Conservation (phyloP, 176 grass and related monocot genomes). For the Oryza meridionalis region DNA sequence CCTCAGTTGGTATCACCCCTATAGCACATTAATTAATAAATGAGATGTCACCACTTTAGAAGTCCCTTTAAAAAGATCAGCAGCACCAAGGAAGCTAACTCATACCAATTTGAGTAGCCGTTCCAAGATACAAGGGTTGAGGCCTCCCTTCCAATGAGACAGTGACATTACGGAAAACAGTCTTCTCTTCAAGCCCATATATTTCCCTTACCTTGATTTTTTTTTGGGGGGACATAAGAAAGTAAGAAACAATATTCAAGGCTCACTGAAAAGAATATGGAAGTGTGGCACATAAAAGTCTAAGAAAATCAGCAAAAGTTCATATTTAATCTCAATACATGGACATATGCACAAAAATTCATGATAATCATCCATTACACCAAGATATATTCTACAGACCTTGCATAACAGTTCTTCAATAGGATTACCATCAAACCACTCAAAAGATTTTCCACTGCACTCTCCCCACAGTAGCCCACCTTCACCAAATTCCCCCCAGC, state of each 20-base stretch:
- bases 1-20: conserved; percentile 91
- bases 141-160: conserved; percentile 77
- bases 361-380: not conserved
- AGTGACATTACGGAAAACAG: conserved; percentile 80
- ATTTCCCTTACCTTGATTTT: conserved; percentile 73
- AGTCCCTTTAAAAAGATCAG: conserved; percentile 7
- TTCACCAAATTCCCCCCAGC: conserved; percentile 92
- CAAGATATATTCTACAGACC: conserved; percentile 53
- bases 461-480: conserved; percentile 96
- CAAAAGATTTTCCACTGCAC: conserved; percentile 81
- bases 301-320: conserved; percentile 26
- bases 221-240: conserved; percentile 18
- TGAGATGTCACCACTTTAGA: conserved; percentile 22
- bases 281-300: conserved; percentile 8
- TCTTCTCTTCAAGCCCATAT: conserved; percentile 85
- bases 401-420: conserved; percentile 77
- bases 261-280: conserved; percentile 23
- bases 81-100: conserved; percentile 17
- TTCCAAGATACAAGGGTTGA: conserved; percentile 89
- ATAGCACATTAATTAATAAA: conserved; percentile 30
- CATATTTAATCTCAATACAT: conserved; percentile 11
- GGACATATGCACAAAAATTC: conserved; percentile 4
- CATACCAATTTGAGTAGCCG: conserved; percentile 91
- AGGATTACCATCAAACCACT: conserved; percentile 82
- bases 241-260: conserved; percentile 38